phyloP scores from a whole-genome alignment of 2,329 filamentous ascomycete species.

The Paecilomyces sp. region DNA sequence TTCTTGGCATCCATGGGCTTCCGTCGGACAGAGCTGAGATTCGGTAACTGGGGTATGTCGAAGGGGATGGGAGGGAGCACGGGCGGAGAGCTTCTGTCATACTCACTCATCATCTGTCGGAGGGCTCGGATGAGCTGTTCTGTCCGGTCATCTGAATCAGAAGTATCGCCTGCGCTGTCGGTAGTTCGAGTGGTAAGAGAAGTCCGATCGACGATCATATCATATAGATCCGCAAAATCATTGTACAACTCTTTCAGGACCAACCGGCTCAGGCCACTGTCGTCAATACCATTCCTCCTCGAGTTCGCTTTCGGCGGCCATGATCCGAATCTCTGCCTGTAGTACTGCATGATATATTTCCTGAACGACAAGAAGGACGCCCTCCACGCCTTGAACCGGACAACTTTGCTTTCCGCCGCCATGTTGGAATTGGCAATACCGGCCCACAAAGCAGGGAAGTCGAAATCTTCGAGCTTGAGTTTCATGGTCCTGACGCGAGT shows the following conservation, averaged over 20 bases:
- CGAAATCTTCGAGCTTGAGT: conserved; percentile 72
- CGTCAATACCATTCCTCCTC: conserved; percentile 85
- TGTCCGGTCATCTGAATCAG: conserved; percentile 39
- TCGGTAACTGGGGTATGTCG: conserved; percentile 72
- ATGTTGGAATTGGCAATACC: conserved; percentile 82
- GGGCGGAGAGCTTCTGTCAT: conserved; percentile 80
- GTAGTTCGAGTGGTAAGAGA: conserved; percentile 71
- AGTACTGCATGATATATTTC: conserved; percentile 65
- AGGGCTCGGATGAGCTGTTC: conserved; percentile 63
- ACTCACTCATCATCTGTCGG: conserved; percentile 75
- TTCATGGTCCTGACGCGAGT: conserved; percentile 65
- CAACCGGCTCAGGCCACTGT: conserved; percentile 76
- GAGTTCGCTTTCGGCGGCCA: conserved; percentile 88
- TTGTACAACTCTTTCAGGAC: conserved; percentile 76
- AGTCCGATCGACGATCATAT: conserved; percentile 75
- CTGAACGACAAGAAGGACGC: conserved; percentile 67
- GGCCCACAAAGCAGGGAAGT: conserved; percentile 83
- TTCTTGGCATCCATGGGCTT: conserved; percentile 64
- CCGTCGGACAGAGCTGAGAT: conserved; percentile 57
- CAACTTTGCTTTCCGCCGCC: conserved; percentile 63
- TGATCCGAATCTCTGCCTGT: conserved; percentile 59
- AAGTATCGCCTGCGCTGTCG: conserved; percentile 55
- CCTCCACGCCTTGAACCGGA: conserved; percentile 82
- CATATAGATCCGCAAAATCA: conserved; percentile 81
- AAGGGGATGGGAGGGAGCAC: conserved; percentile 88